Percentiles rank a stretch among this genome's conserved stretches.
These are phyloP conservation scores for Nakaseomyces glabratus DNA, from an alignment of 1,139 yeast genomes.

Conservation along the genomic window DNA sequence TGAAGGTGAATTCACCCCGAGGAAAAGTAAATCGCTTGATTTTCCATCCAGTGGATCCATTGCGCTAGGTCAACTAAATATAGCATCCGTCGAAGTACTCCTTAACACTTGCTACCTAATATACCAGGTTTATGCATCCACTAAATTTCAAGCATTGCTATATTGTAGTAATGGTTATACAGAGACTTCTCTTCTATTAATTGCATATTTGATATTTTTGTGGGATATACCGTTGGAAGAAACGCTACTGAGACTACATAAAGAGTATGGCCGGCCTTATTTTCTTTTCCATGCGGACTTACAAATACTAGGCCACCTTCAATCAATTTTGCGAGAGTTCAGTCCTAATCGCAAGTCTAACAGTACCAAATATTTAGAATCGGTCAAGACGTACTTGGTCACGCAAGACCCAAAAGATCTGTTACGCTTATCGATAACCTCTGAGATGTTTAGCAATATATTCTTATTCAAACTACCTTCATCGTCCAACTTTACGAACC, in stretches of 20 bases:
- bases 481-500: conserved; percentile 22
- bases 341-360: conserved; percentile 21
- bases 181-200: conserved; percentile 67
- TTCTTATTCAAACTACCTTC: conserved; percentile 26
- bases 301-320: conserved; percentile 52
- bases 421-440: conserved; percentile 20
- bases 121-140: conserved; percentile 15
- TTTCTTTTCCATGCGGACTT: conserved; percentile 76
- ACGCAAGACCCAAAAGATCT: conserved; percentile 7
- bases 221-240: conserved; percentile 43
- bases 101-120: conserved; percentile 48
- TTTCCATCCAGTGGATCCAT: conserved; percentile 83
- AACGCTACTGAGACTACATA: conserved; percentile 50
- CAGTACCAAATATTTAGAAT: conserved; percentile 3
- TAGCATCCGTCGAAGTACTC: conserved; percentile 39
- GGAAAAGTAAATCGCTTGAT: conserved; percentile 22
- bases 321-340: conserved; percentile 40
- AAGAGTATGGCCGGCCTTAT: conserved; percentile 62
- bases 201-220: conserved; percentile 64
- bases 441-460: conserved; percentile 30
- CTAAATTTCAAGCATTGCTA: conserved; percentile 34
- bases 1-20: not conserved
- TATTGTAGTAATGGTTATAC: conserved; percentile 91
- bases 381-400: not conserved
- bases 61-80: conserved; percentile 57